Conservation (phyloP, 2,329 filamentous ascomycete species). For the Aspergillus proliferans region DNA sequence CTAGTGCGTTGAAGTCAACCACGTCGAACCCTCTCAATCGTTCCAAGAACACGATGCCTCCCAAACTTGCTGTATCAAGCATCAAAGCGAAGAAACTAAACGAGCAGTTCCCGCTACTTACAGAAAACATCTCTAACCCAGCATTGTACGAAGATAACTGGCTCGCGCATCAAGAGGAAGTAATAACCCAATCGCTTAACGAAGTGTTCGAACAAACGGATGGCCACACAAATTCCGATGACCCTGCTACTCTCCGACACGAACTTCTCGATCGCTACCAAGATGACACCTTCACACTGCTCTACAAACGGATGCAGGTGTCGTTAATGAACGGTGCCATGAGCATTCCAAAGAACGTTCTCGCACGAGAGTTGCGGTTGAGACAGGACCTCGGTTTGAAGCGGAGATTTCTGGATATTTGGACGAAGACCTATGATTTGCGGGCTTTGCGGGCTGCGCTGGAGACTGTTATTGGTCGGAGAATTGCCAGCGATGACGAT, state of each 20-base stretch:
- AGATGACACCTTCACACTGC: slow-evolving; percentile 41
- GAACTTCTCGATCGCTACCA: slow-evolving; percentile 52
- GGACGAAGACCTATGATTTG: slow-evolving; percentile 53
- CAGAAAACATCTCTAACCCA: slow-evolving; percentile 50
- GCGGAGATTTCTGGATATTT: slow-evolving; percentile 52
- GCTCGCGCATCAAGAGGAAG: slow-evolving; percentile 56
- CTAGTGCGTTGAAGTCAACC: slow-evolving; percentile 8
- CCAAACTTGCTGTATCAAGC: slow-evolving; percentile 28
- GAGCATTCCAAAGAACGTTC: slow-evolving; percentile 48
- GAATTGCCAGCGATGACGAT: slow-evolving; percentile 26
- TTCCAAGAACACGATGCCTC: slow-evolving; percentile 16
- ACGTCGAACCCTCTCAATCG: slow-evolving; percentile 8
- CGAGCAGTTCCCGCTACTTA: slow-evolving; percentile 46
- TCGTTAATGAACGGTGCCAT: slow-evolving; percentile 54
- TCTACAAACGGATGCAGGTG: slow-evolving; percentile 54
- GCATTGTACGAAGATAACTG: slow-evolving; percentile 58
- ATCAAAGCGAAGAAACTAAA: slow-evolving; percentile 18
- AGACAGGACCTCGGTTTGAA: slow-evolving; percentile 54
- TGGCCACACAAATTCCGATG: slow-evolving; percentile 12
- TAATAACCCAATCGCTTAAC: slow-evolving; percentile 56
- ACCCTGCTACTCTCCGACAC: slow-evolving; percentile 35
- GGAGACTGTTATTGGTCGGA: slow-evolving; percentile 56
- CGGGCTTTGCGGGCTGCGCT: slow-evolving; percentile 46
- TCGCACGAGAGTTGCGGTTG: slow-evolving; percentile 42
- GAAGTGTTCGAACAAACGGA: slow-evolving; percentile 43